Base-by-base conservation (phyloP, 805 yeast species). In the Starmerella geochares region DNA sequence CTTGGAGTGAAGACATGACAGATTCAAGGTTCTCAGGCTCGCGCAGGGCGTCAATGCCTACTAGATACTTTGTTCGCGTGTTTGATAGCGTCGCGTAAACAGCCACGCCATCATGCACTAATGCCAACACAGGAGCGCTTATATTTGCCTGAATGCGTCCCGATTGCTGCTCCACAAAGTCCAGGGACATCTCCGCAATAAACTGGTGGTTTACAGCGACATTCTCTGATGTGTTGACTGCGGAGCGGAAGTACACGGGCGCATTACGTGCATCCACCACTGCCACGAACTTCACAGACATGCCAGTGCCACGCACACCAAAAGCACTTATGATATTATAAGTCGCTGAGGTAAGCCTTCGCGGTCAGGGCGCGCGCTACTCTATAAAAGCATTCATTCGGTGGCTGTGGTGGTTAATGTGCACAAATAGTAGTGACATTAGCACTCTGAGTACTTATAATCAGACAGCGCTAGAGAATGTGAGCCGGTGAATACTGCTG, bases 121-220 rank as follows among this genome's bases (percentile, higher is more conserved):
- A 47, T 31, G 65, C 54, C 35, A 63, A 44, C 40, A 58, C 38
- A 35, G 64, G 49, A 37, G 47, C 13, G 54, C 49, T 21, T 36
- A 54, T 17, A 48, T 56, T 14, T 57, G 47, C 32, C 43, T 52
- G 40, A 46, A 50, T 35, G 3, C 38, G 51, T 19, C 45, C 33
- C 4, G 49, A 59, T 60, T n/a, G 60, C 48, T 44, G 55, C 51
- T 24, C 64, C 47, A 52, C 61, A 33, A 56, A 66, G 54, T 66
- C 69, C 29, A 66, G 56, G 3, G 69, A 60, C 68, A 66, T 66
- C 50, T 65, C 66, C 9, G 68, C 63, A 7, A 65, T 54, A 48
- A 64, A 64, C 49, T 65, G 67, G 53, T 63, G 61, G 44, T 59
- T 55, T 35, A 62, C 23, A 5, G 32, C 40, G 7, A 48, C 37